phyloP scores from a whole-genome alignment of 139 green algal species.

The Dunaliella primolecta region DNA sequence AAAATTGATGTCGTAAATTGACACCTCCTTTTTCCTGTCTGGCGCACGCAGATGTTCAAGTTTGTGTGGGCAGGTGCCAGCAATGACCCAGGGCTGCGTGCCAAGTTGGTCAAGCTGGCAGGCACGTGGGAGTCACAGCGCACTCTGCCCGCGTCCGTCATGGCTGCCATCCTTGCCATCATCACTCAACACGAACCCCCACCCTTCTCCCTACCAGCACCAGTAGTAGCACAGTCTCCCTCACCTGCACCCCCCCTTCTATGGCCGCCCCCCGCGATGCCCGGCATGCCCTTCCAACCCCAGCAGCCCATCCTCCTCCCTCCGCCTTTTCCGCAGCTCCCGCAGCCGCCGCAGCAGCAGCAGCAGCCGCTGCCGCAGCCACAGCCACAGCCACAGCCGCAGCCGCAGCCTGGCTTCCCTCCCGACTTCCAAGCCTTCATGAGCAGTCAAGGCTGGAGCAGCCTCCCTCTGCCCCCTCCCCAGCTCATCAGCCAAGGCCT shows the following conservation, averaged over 20 bases:
- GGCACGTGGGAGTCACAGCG: slow-evolving; percentile 9
- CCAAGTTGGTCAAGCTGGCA: slow-evolving; percentile 21
- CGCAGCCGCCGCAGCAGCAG: background rate
- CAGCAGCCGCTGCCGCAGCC: background rate
- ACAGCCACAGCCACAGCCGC: background rate
- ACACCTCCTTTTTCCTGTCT: too few species aligned
- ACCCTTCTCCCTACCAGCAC: background rate
- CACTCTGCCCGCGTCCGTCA: background rate
- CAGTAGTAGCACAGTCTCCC: background rate
- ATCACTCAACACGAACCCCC: background rate
- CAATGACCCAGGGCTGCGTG: background rate
- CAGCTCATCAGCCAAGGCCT: background rate
- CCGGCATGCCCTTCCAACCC: background rate
- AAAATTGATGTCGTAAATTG: too few species aligned
- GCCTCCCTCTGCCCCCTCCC: background rate
- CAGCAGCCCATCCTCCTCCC: background rate
- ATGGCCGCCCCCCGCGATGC: background rate
- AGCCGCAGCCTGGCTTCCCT: background rate
- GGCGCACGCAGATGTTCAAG: slow-evolving; percentile 26
- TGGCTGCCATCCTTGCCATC: background rate
- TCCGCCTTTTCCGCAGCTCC: background rate
- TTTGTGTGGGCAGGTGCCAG: slow-evolving; percentile 23
- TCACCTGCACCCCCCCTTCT: background rate
- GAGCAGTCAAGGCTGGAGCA: background rate
- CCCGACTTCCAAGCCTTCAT: background rate